Base-by-base conservation (phyloP, 2,329 filamentous ascomycete genomes). In the Diaporthe citriasiana region DNA sequence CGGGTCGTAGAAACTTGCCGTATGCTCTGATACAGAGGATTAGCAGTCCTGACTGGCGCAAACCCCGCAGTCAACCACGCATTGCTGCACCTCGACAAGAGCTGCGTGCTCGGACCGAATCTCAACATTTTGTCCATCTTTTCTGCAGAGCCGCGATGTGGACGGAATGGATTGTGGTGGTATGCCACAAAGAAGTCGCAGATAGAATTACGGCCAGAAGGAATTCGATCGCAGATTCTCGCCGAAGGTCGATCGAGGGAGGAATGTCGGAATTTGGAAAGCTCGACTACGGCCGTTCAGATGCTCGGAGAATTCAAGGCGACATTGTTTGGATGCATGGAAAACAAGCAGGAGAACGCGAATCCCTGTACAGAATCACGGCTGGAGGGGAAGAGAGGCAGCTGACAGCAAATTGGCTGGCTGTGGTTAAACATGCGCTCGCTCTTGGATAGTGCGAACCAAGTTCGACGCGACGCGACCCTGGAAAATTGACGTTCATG, bases 1-100 rank as follows among this genome's bases (percentile, higher is more conserved):
- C 45, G 53, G 25, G 74, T 75, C 19, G 71, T 75, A 50, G 74
- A 74, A 30, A 65, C 74, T 30, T 72, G 68, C 33, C 74, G 60
- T 25, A 72, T 50, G 47, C 30, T 27, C 45, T 74, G 59, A 30
- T 42, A 50, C 5, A 75, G 13, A 5, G 51, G 33, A 22, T n/a
- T 63, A 13, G 40, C 53, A 27, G 15, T 55, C n/a, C 59, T 30
- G 10, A 57, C 33, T 4, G 72, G 60, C 19, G 72, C 42, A 15
- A 70, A 56, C 15, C 72, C 69, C 17, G 38, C 56, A 27, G n/a
- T 51, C 30, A 63, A 59, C 74, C 66, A 72, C 12, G 53, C n/a
- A 50, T 33, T 63, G 17, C 71, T 38, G 22, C 72, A 74, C 35
- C 68, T 72, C 15, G 69, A 63, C 59, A 75, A 42, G 55, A 68